Percentiles rank a stretch among this genome's conserved stretches.
Evolutionary conservation across 2,329 filamentous ascomycete genomes (phyloP).

Genomic region (Bertia moriformis): DNA sequence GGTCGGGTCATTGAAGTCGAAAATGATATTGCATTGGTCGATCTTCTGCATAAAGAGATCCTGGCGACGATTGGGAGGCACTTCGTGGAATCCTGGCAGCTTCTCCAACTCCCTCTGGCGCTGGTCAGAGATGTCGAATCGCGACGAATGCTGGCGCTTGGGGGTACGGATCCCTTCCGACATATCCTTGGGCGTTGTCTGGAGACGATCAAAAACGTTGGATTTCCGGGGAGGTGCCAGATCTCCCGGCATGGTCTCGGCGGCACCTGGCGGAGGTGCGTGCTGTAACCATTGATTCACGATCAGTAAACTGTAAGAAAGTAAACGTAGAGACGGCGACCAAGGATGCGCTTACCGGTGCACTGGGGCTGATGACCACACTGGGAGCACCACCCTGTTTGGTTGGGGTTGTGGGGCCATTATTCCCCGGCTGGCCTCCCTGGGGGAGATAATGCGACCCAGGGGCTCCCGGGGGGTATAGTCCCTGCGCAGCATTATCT

Average conservation of each 20-base stretch:
- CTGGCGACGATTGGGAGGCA: constrained; percentile 82
- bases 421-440: constrained; percentile 20
- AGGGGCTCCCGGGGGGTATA: neutral
- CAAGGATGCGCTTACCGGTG: constrained; percentile 52
- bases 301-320: constrained; percentile 3
- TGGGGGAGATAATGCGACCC: constrained; percentile 1
- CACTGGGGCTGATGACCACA: constrained; percentile 87
- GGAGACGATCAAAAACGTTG: constrained; percentile 71
- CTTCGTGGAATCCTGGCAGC: constrained; percentile 92
- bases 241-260: constrained; percentile 96
- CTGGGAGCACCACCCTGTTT: constrained; percentile 44
- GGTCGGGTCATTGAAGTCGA: constrained; percentile 97
- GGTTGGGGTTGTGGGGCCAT: constrained; percentile 20
- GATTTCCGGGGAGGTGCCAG: constrained; percentile 93
- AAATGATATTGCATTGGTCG: constrained; percentile 98
- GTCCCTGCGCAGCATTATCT: neutral
- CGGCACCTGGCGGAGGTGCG: constrained; percentile 76
- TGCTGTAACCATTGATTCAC: constrained; percentile 44
- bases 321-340: constrained; percentile 4
- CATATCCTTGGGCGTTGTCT: constrained; percentile 78
- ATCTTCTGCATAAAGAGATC: constrained; percentile 99
- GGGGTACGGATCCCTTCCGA: constrained; percentile 90
- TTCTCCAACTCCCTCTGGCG: constrained; percentile 72
- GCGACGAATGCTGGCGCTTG: constrained; percentile 90
- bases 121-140: constrained; percentile 95